Evolutionary conservation across 257 asterid genomes (phyloP).

Genomic region (Handroanthus guayacan): DNA sequence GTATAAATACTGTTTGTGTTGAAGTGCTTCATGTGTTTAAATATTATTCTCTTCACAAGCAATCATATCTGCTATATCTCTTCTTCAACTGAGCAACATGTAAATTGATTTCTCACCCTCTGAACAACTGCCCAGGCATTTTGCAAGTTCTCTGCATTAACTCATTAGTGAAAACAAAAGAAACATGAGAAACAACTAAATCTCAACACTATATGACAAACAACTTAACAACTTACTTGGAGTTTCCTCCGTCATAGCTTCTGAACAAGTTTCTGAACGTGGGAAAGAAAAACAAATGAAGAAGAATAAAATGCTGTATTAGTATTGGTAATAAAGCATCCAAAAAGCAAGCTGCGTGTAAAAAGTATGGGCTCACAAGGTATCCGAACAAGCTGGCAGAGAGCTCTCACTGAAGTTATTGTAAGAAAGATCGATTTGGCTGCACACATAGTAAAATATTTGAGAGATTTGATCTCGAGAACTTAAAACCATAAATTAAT

Average conservation of each 20-base stretch:
- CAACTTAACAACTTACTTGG: conserved; percentile 43
- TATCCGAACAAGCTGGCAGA: conserved; percentile 61
- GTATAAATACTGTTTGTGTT: too few species aligned
- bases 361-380: conserved; percentile 48
- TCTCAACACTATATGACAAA: not conserved
- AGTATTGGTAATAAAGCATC: not conserved
- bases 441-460: too few species aligned
- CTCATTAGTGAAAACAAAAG: not conserved
- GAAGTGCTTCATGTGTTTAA: too few species aligned
- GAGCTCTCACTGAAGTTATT: too few species aligned
- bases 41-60: too few species aligned
- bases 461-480: too few species aligned
- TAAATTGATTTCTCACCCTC: too few species aligned
- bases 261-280: conserved; percentile 65
- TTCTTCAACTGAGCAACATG: too few species aligned
- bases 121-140: conserved; percentile 47
- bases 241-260: conserved; percentile 48
- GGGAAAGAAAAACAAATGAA: conserved; percentile 19
- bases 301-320: conserved; percentile 4
- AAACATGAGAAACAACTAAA: not conserved
- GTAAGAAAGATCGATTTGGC: too few species aligned
- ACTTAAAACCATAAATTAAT: too few species aligned
- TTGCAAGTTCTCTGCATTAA: conserved; percentile 42
- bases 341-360: not conserved
- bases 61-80: too few species aligned